Evolutionary conservation across 2,329 filamentous ascomycete genomes (phyloP), one percentile per base, ranked within the genome.

Genomic region (Lojkania enalia): DNA sequence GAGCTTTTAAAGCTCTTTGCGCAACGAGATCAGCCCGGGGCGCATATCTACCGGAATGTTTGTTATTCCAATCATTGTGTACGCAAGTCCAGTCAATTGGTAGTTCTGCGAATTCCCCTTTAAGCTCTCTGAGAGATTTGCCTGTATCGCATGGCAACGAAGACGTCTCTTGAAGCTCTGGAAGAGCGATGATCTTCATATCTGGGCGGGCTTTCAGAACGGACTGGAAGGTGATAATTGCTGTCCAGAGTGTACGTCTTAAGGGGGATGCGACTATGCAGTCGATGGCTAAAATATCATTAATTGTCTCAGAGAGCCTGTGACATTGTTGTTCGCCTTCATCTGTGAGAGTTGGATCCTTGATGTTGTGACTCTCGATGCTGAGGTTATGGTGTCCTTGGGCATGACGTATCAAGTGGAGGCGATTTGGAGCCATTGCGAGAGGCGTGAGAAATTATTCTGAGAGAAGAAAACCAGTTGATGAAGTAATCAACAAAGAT

Each of bases 351-450:
- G 82, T 74, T 1, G 91, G 90, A 63, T 96, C 91, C n/a, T 67
- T 84, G 30, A 95, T 74, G 49, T 73, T 63, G 64, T 91, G 86
- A 71, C 91, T 89, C 51, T 79, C 85, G 19, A 74, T 60, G 52
- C 62, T 77, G 62, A 94, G 80, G 70, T 96, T 96, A 78, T 96
- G 91, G 64, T 81, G 83, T 71, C 89, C 90, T 66, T 77, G 70
- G 11, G 85, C 86, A 68, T 90, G 86, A 70, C 87, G 85, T 59
- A 90, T 80, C 54, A 86, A 76, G 68, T 64, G 56, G 18, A 63
- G 14, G 14, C 20, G 52, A 33, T 54, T 63, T 2, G 59, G 59
- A 35, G 58, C 43, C 60, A 63, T 66, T 27, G 23, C 23, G 23
- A 7, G 23, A 7, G 23, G 23, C 7, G 23, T 27, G 7, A 7